Evolutionary conservation across 257 asterid genomes (phyloP).

Genomic region (Lithospermum erythrorhizon): DNA sequence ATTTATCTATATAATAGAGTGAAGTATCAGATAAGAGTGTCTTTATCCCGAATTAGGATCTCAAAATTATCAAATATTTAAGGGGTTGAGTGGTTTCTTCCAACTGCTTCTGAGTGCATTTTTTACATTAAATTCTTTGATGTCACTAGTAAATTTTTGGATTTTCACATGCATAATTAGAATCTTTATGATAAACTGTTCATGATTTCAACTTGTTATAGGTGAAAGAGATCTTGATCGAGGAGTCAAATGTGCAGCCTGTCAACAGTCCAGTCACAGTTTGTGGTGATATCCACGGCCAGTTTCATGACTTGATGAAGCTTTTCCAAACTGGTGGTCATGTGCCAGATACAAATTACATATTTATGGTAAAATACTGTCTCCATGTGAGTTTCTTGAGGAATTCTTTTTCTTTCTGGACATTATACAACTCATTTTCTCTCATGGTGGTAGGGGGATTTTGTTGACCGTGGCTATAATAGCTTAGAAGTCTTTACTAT

Average conservation of each 20-base stretch:
- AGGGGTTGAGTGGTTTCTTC: too few relatives aligned
- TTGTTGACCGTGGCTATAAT: constrained; percentile 98
- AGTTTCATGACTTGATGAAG: constrained; percentile 93
- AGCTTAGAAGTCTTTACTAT: constrained; percentile 95
- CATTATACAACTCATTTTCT: constrained; percentile 6
- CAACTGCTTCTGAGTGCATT: too few relatives aligned
- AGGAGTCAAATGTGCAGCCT: constrained; percentile 99
- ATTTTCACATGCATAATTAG: neutral
- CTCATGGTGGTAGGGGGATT: constrained; percentile 67
- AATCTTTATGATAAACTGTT: neutral
- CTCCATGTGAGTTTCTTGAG: neutral
- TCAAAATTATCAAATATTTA: too few relatives aligned
- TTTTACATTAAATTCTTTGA: neutral
- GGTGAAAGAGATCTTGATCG: constrained; percentile 96
- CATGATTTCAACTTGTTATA: constrained; percentile 13
- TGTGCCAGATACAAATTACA: constrained; percentile 95
- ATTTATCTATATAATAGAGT: too few relatives aligned
- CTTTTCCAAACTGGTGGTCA: constrained; percentile 99
- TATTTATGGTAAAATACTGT: constrained; percentile 62
- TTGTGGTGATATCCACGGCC: constrained; percentile 97
- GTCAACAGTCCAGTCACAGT: constrained; percentile 98
- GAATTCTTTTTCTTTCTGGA: neutral
- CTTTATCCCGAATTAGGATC: too few relatives aligned
- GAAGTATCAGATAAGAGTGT: too few relatives aligned
- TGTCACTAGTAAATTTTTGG: neutral